phyloP scores from a whole-genome alignment of 192 early-diverging fungal species.

The Globomyces pollinis-pini region DNA sequence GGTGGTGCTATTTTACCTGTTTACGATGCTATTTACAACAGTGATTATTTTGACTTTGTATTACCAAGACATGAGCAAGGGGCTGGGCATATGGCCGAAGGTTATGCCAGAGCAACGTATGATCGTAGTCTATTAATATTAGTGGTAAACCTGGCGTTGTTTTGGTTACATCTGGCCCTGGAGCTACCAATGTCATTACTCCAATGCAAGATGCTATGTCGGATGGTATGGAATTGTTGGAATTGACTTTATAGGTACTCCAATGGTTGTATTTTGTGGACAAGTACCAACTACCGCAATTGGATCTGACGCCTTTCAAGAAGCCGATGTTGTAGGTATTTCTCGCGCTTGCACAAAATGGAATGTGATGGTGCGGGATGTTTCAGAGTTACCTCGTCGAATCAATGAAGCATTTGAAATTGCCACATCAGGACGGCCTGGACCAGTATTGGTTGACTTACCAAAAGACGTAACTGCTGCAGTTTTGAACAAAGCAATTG shows the following conservation, averaged over 20 bases:
- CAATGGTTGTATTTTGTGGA: constrained; percentile 91
- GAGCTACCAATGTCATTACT: constrained; percentile 96
- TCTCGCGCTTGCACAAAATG: constrained; percentile 96
- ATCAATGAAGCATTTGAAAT: constrained; percentile 99
- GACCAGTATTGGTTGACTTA: constrained; percentile 94
- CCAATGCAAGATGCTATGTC: constrained; percentile 95
- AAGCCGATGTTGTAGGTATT: constrained; percentile 95
- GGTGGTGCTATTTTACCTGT: constrained; percentile 97
- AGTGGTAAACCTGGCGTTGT: constrained; percentile 73
- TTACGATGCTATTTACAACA: constrained; percentile 96
- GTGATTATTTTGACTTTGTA: constrained; percentile 91
- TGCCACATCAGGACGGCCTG: constrained; percentile 88
- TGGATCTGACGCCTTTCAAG: constrained; percentile 97
- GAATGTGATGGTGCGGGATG: constrained; percentile 98
- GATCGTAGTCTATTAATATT: constrained; percentile 39
- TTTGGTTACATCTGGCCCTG: constrained; percentile 88
- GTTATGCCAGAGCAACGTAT: constrained; percentile 72
- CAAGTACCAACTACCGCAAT: constrained; percentile 88
- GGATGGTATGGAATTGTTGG: no score
- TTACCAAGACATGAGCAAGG: constrained; percentile 97
- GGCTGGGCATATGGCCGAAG: constrained; percentile 98
- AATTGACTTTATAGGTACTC: no score
- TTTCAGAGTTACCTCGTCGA: constrained; percentile 89
- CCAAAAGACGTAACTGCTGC: constrained; percentile 97
- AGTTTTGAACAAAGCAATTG: constrained; percentile 74